phyloP scores from a whole-genome alignment of 352 stramenopile species.

The Globisporangium echinulatum region DNA sequence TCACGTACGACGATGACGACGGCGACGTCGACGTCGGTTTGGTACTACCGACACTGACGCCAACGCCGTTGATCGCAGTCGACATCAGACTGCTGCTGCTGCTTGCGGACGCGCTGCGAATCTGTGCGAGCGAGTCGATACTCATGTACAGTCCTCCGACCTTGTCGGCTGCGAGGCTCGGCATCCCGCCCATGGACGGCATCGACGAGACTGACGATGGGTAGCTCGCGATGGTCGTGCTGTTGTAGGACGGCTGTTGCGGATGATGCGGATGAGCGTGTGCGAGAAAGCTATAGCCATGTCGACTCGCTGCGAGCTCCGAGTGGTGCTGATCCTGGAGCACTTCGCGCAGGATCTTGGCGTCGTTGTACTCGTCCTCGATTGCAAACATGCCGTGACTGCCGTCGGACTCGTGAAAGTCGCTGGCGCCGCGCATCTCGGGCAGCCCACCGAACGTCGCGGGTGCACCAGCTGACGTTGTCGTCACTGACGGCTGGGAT shows the following conservation, averaged over 20 bases:
- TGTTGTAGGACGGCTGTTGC: background rate
- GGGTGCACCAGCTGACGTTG: background rate
- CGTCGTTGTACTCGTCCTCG: conserved; percentile 12
- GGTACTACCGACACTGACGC: background rate
- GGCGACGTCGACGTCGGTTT: background rate
- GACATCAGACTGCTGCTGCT: background rate
- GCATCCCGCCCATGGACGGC: background rate
- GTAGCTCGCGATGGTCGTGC: background rate
- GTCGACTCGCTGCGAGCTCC: background rate
- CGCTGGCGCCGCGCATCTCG: background rate
- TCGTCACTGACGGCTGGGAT: background rate
- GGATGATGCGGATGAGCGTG: background rate
- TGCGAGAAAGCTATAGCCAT: background rate
- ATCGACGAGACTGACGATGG: background rate
- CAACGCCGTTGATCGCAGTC: background rate
- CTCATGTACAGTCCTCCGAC: conserved; percentile 9
- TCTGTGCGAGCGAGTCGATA: conserved; percentile 7
- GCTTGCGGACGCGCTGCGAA: background rate
- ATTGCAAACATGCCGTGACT: background rate
- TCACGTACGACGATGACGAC: conserved; percentile 6
- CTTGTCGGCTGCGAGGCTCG: conserved; percentile 1
- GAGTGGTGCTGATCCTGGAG: conserved; percentile 10
- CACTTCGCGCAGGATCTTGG: conserved; percentile 13
- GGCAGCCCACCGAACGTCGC: background rate
- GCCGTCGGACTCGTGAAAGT: background rate